phyloP scores from a whole-genome alignment of 805 yeast species.

The Starmerella vaccinii region DNA sequence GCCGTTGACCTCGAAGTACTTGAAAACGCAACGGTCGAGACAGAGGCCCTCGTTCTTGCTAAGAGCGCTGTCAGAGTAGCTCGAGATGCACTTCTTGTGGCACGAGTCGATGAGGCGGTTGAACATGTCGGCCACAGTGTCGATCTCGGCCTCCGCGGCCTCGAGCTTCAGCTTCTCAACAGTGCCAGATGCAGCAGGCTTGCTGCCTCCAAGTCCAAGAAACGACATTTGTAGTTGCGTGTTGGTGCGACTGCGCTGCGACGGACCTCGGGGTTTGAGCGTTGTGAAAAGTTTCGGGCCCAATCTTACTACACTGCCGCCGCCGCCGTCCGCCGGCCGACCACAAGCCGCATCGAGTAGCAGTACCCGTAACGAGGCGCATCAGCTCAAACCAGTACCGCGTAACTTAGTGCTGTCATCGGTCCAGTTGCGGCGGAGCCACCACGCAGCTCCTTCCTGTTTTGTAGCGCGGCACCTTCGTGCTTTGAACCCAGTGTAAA shows the following conservation, averaged over 20 bases:
- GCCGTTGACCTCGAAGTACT: slow-evolving; percentile 87
- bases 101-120: slow-evolving; percentile 81
- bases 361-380: too few relatives aligned
- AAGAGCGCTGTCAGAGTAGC: slow-evolving; percentile 63
- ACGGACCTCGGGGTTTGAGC: neutral
- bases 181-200: slow-evolving; percentile 27
- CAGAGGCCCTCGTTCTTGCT: slow-evolving; percentile 75
- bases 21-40: slow-evolving; percentile 90
- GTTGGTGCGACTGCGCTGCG: neutral
- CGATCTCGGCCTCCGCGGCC: slow-evolving; percentile 95
- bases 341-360: neutral
- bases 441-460: neutral
- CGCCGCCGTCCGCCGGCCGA: too few relatives aligned
- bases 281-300: slow-evolving; percentile 7
- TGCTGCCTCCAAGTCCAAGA: slow-evolving; percentile 47
- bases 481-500: neutral
- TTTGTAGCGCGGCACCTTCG: neutral
- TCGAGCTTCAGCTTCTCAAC: slow-evolving; percentile 29
- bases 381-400: too few relatives aligned
- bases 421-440: neutral
- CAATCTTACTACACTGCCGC: neutral
- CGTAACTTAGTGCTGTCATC: neutral
- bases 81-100: slow-evolving; percentile 69
- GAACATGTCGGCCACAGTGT: slow-evolving; percentile 96
- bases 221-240: slow-evolving; percentile 29